These are phyloP conservation scores for Termitomyces sp. DNA, from an alignment of 1,284 basidiomycete genomes.

Conservation along the genomic window DNA sequence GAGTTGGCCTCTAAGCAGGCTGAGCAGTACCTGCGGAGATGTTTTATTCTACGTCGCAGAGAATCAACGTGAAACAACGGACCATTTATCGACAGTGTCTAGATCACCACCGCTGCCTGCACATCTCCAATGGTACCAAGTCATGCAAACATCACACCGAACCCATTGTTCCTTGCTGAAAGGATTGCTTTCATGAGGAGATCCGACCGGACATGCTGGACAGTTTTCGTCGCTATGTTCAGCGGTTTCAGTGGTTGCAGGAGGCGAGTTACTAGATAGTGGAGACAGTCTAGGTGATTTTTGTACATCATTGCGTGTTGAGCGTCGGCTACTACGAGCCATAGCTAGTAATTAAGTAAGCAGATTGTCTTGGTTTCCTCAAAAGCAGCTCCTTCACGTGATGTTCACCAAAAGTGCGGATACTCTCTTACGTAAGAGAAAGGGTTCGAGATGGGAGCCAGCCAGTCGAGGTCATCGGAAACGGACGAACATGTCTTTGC, in stretches of 20 bases:
- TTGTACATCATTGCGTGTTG: slow-evolving; percentile 19
- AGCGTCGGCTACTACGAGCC: slow-evolving; percentile 19
- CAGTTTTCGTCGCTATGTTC: slow-evolving; percentile 32
- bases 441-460: slow-evolving; percentile 63
- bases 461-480: slow-evolving; percentile 54
- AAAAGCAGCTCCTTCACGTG: not conserved
- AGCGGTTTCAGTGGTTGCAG: slow-evolving; percentile 7
- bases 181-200: slow-evolving; percentile 20
- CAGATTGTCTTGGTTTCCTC: not conserved
- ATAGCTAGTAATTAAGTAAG: not conserved
- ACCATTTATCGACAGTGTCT: slow-evolving; percentile 49
- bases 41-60: slow-evolving; percentile 1
- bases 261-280: slow-evolving; percentile 14
- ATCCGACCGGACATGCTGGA: slow-evolving; percentile 35
- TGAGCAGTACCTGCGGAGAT: slow-evolving; percentile 58
- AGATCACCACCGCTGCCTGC: slow-evolving; percentile 63
- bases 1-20: slow-evolving; percentile 56
- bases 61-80: slow-evolving; percentile 12
- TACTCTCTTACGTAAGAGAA: too few species aligned
- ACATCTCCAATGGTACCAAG: slow-evolving; percentile 81
- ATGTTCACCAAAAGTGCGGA: too few species aligned
- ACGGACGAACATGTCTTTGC: slow-evolving; percentile 48
- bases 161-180: slow-evolving; percentile 66
- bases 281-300: slow-evolving; percentile 19
- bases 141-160: slow-evolving; percentile 70